Conservation (phyloP, 352 stramenopile genomes). For the Elongisporangium anandrum region DNA sequence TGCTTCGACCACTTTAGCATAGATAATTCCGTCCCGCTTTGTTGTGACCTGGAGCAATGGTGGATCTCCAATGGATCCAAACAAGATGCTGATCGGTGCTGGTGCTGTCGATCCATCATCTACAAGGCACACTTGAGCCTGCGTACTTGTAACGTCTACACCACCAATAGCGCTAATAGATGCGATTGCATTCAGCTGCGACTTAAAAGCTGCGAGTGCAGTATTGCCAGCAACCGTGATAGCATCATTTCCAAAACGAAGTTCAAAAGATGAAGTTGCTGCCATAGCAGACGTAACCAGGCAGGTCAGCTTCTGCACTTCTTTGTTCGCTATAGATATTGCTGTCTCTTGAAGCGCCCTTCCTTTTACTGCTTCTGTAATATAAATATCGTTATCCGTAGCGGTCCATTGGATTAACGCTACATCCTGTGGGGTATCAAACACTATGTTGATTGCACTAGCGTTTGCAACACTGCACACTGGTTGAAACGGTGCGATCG, state of each 20-base stretch:
- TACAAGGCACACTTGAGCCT: slow-evolving; percentile 34
- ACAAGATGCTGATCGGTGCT: slow-evolving; percentile 39
- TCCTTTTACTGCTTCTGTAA: slow-evolving; percentile 60
- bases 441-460: slow-evolving; percentile 49
- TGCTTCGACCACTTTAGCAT: slow-evolving; percentile 38
- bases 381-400: slow-evolving; percentile 55
- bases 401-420: slow-evolving; percentile 44
- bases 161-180: slow-evolving; percentile 36
- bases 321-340: slow-evolving; percentile 49
- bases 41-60: slow-evolving; percentile 28
- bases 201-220: slow-evolving; percentile 23
- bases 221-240: slow-evolving; percentile 39
- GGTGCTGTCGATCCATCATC: slow-evolving; percentile 15
- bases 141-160: slow-evolving; percentile 38
- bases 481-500: slow-evolving; percentile 27
- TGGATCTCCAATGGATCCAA: slow-evolving; percentile 42
- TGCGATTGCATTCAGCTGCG: slow-evolving; percentile 44
- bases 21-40: slow-evolving; percentile 44
- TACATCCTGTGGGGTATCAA: slow-evolving; percentile 46
- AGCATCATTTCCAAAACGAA: slow-evolving; percentile 31
- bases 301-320: slow-evolving; percentile 53
- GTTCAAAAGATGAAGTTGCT: slow-evolving; percentile 36
- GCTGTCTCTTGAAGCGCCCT: slow-evolving; percentile 17
- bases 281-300: slow-evolving; percentile 28
- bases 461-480: slow-evolving; percentile 57